Evolutionary conservation across 805 yeast species (phyloP).

Genomic region (Candida tibetensis): DNA sequence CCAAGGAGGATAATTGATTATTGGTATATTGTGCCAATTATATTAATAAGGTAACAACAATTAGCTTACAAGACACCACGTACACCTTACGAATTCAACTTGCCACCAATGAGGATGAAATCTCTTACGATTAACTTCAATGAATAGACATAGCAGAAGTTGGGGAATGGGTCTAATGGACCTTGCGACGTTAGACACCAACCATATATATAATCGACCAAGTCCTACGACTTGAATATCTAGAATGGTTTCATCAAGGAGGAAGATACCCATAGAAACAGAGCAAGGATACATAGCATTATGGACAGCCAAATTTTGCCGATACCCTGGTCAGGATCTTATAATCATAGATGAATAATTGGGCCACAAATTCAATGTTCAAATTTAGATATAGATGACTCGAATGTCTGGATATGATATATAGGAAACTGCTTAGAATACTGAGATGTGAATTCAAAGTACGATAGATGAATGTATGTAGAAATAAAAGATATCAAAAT

Average conservation of each 20-base stretch:
- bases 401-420: constrained; percentile 17
- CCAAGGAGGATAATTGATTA: constrained; percentile 20
- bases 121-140: constrained; percentile 21
- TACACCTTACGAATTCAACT: constrained; percentile 1
- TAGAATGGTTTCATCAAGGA: background rate
- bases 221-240: constrained; percentile 35
- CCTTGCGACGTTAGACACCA: constrained; percentile 22
- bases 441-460: too few relatives aligned
- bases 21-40: constrained; percentile 20
- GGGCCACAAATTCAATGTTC: too few relatives aligned
- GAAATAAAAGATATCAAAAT: too few relatives aligned
- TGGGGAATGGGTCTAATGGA: constrained; percentile 40
- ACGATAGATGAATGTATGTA: too few relatives aligned
- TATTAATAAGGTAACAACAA: background rate
- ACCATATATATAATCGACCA: constrained; percentile 42
- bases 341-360: too few relatives aligned
- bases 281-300: constrained; percentile 5
- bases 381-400: too few relatives aligned
- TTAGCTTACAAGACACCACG: constrained; percentile 9
- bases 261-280: constrained; percentile 8
- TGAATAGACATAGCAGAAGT: constrained; percentile 38
- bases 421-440: constrained; percentile 31
- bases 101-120: constrained; percentile 6
- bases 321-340: constrained; percentile 34
- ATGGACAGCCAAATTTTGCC: constrained; percentile 16